A percentile compares a stretch with the other conserved stretches of the same genome.
Evolutionary conservation across 1,284 basidiomycete genomes (phyloP).

Genomic region (Marasmius fiardii): DNA sequence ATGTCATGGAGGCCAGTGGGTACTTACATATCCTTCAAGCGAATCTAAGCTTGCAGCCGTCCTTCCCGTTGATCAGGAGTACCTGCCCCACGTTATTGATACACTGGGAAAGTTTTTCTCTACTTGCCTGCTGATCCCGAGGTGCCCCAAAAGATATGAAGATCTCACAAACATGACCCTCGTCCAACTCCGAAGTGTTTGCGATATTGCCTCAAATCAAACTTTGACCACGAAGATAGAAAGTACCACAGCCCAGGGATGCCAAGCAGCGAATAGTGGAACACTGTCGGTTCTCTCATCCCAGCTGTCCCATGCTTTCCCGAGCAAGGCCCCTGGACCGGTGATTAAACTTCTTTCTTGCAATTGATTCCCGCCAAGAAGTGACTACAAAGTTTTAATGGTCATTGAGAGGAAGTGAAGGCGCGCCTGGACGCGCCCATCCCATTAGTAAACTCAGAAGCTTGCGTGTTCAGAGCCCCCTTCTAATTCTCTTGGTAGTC

Average conservation of each 20-base stretch:
- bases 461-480: neutral
- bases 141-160: neutral
- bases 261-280: neutral
- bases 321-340: neutral
- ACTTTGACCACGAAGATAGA: neutral
- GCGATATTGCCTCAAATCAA: neutral
- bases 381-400: too few species aligned
- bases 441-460: too few species aligned
- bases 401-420: too few species aligned
- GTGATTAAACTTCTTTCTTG: neutral
- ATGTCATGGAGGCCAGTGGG: too few species aligned
- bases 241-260: too few species aligned
- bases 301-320: neutral
- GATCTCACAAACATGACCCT: neutral
- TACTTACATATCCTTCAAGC: too few species aligned
- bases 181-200: conserved; percentile 1
- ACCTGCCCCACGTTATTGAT: too few species aligned
- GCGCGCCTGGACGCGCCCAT: too few species aligned
- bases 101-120: too few species aligned
- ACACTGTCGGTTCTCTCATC: neutral
- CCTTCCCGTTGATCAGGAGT: too few species aligned
- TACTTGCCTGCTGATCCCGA: too few species aligned
- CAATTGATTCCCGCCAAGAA: neutral
- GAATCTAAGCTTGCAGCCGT: too few species aligned
- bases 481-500: neutral